A percentile compares a stretch with the other conserved stretches of the same genome.
Evolutionary conservation across 257 asterid species (phyloP).

Genomic region (Solanum piurae): DNA sequence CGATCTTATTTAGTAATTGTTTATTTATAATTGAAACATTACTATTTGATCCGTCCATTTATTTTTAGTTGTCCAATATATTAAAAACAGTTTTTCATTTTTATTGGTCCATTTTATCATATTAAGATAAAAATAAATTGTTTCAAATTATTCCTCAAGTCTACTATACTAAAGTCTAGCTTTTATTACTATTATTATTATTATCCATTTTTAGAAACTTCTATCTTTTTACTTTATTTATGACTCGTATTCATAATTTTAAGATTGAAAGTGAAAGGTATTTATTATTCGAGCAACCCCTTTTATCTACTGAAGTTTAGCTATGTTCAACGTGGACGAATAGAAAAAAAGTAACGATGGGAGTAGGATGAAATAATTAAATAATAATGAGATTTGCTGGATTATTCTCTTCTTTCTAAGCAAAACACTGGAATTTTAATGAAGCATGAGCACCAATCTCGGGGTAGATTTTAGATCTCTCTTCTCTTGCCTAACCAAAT

Average conservation of each 20-base stretch:
- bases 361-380: slow-evolving; percentile 10
- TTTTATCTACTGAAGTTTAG: too few relatives aligned
- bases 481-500: slow-evolving; percentile 14
- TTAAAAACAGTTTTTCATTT: background rate
- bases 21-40: background rate
- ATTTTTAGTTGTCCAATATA: background rate
- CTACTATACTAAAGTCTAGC: background rate
- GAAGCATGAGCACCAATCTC: slow-evolving; percentile 29
- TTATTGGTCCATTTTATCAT: background rate
- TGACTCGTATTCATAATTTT: background rate
- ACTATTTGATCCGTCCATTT: background rate
- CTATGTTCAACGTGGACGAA: too few relatives aligned
- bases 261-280: too few relatives aligned
- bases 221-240: too few relatives aligned
- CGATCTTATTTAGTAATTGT: background rate
- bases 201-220: too few relatives aligned
- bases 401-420: background rate
- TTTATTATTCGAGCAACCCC: too few relatives aligned
- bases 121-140: background rate
- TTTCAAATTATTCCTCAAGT: background rate
- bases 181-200: too few relatives aligned
- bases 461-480: slow-evolving; percentile 5
- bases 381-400: slow-evolving; percentile 9
- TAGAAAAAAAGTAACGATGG: background rate
- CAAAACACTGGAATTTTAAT: slow-evolving; percentile 4